Evolutionary conservation across 2,329 filamentous ascomycete genomes (phyloP).

Genomic region (Zymoseptoria tritici): DNA sequence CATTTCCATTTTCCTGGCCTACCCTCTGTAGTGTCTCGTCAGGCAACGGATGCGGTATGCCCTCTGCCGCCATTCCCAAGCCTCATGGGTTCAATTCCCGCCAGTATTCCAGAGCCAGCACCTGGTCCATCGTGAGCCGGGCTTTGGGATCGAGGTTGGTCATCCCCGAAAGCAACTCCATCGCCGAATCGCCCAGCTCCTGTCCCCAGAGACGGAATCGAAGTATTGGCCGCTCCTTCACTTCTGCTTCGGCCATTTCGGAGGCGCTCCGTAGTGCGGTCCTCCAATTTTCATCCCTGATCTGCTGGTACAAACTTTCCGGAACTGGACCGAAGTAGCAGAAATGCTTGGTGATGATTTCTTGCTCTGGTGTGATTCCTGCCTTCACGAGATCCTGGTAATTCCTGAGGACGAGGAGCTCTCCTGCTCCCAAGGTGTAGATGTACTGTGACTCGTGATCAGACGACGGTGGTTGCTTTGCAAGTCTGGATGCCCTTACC

Average conservation of each 20-base stretch:
- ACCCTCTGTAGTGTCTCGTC: too few relatives aligned
- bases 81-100: not conserved
- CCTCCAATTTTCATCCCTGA: slow-evolving; percentile 24
- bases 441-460: slow-evolving; percentile 28
- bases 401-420: slow-evolving; percentile 27
- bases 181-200: slow-evolving; percentile 20
- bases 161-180: slow-evolving; percentile 32
- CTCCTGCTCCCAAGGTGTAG: slow-evolving; percentile 28
- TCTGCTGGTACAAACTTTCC: slow-evolving; percentile 25
- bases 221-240: slow-evolving; percentile 24
- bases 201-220: slow-evolving; percentile 28
- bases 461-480: slow-evolving; percentile 1
- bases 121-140: slow-evolving; percentile 29
- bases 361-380: slow-evolving; percentile 29
- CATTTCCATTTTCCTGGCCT: too few relatives aligned
- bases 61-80: too few relatives aligned
- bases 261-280: slow-evolving; percentile 22
- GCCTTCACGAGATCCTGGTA: slow-evolving; percentile 26
- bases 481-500: slow-evolving; percentile 22
- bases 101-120: slow-evolving; percentile 30
- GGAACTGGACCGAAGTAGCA: slow-evolving; percentile 30
- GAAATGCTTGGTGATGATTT: slow-evolving; percentile 30
- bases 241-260: slow-evolving; percentile 21
- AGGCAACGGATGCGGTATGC: too few relatives aligned
- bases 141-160: slow-evolving; percentile 28